Evolutionary conservation across 1,284 basidiomycete species (phyloP).

Genomic region (Ganoderma multipileum): DNA sequence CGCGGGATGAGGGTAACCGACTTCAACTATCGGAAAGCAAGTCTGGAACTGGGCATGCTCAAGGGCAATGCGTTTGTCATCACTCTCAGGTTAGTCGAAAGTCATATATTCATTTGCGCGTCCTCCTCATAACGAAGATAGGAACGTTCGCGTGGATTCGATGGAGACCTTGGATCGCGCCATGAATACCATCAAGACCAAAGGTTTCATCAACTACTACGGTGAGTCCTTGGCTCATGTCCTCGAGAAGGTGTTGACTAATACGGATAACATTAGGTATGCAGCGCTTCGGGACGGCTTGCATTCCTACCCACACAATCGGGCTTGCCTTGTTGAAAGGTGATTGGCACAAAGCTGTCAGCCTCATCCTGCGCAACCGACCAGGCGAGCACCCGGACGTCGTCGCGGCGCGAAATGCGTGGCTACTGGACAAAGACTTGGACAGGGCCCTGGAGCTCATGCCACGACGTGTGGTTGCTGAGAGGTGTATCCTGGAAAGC

Average conservation of each 20-base stretch:
- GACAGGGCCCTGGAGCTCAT: constrained; percentile 82
- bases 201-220: constrained; percentile 98
- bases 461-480: constrained; percentile 91
- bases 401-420: constrained; percentile 78
- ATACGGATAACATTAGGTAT: constrained; percentile 64
- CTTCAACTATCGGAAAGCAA: constrained; percentile 81
- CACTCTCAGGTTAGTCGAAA: constrained; percentile 79
- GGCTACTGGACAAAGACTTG: constrained; percentile 81
- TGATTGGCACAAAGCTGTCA: constrained; percentile 89
- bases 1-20: constrained; percentile 91
- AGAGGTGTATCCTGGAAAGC: constrained; percentile 90
- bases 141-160: constrained; percentile 84
- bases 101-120: background rate
- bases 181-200: constrained; percentile 81
- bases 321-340: constrained; percentile 89
- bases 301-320: constrained; percentile 94
- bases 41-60: constrained; percentile 92
- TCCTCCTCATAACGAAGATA: constrained; percentile 39
- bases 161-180: constrained; percentile 76
- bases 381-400: constrained; percentile 93
- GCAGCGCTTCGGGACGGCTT: constrained; percentile 98
- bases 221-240: constrained; percentile 53
- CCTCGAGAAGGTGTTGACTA: constrained; percentile 2
- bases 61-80: constrained; percentile 97
- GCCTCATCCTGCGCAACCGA: constrained; percentile 82